Evolutionary conservation across 495 filamentous ascomycete genomes (phyloP).

Genomic region (Tuber microsphaerosporum): DNA sequence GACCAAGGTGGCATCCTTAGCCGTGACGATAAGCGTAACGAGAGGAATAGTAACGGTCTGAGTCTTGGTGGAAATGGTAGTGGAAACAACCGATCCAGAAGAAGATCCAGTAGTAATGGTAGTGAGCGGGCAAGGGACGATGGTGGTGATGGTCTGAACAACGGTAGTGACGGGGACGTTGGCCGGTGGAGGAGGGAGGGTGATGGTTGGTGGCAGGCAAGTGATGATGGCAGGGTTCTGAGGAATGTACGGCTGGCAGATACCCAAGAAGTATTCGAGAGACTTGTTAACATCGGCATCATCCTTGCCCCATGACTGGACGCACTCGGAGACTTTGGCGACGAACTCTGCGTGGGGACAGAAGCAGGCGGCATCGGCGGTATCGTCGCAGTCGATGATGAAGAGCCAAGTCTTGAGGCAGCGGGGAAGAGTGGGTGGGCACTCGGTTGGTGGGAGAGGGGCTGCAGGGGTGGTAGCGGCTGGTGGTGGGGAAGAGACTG

Average conservation of each 20-base stretch:
- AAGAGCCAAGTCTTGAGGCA: constrained; percentile 93
- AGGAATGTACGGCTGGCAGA: constrained; percentile 69
- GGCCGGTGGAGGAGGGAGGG: constrained; percentile 50
- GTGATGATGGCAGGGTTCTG: constrained; percentile 82
- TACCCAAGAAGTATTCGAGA: constrained; percentile 78
- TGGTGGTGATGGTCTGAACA: constrained; percentile 47
- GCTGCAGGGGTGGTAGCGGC: constrained; percentile 27
- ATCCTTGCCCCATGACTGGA: constrained; percentile 65
- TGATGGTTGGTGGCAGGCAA: constrained; percentile 56
- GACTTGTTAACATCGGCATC: constrained; percentile 61
- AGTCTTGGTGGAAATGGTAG: constrained; percentile 33
- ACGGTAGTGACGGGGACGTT: constrained; percentile 52
- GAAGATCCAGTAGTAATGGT: constrained; percentile 55
- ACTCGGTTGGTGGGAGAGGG: constrained; percentile 43
- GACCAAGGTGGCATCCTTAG: constrained; percentile 31
- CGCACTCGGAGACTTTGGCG: constrained; percentile 70
- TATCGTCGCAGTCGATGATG: constrained; percentile 67
- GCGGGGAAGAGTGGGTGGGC: constrained; percentile 69
- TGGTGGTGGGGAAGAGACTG: constrained; percentile 12
- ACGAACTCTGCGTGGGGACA: constrained; percentile 73
- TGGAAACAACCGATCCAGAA: constrained; percentile 50
- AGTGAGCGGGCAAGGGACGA: constrained; percentile 49
- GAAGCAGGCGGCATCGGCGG: constrained; percentile 77
- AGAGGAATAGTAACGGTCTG: constrained; percentile 27
- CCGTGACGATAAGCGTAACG: constrained; percentile 29